A percentile compares a stretch with the other conserved stretches of the same genome.
These are phyloP conservation scores for Candida xiaguanensis DNA, from an alignment of 805 yeast genomes.

Conservation along the genomic window DNA sequence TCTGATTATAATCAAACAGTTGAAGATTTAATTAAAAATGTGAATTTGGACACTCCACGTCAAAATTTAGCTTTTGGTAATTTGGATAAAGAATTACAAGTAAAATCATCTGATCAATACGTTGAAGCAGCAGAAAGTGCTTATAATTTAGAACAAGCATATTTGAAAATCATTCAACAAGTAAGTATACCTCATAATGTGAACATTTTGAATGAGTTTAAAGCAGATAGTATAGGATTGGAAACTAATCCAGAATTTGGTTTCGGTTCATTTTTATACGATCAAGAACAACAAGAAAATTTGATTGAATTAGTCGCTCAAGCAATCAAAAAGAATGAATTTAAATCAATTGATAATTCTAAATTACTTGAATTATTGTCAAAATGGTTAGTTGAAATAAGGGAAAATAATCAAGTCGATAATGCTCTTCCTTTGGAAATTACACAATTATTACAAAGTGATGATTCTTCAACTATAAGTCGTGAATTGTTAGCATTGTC, in stretches of 20 bases:
- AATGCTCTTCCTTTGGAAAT: slow-evolving; percentile 24
- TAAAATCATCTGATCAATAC: slow-evolving; percentile 24
- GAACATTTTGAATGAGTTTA: slow-evolving; percentile 57
- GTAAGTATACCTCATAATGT: slow-evolving; percentile 51
- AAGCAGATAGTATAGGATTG: slow-evolving; percentile 40
- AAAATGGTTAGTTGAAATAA: slow-evolving; percentile 62
- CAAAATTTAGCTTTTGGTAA: slow-evolving; percentile 64
- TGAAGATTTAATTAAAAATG: slow-evolving; percentile 48
- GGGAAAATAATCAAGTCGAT: slow-evolving; percentile 26
- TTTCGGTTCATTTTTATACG: slow-evolving; percentile 67
- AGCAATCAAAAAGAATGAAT: slow-evolving; percentile 44
- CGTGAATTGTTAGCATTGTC: slow-evolving; percentile 43
- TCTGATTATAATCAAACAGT: slow-evolving; percentile 38
- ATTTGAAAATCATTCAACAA: slow-evolving; percentile 70
- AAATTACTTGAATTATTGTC: slow-evolving; percentile 56
- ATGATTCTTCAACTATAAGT: slow-evolving; percentile 37
- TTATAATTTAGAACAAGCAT: slow-evolving; percentile 64
- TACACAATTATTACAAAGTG: slow-evolving; percentile 35
- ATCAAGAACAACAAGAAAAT: slow-evolving; percentile 47
- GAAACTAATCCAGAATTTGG: slow-evolving; percentile 79
- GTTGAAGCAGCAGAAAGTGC: slow-evolving; percentile 45
- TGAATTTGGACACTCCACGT: slow-evolving; percentile 49
- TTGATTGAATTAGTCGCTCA: slow-evolving; percentile 44
- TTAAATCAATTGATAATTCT: slow-evolving; percentile 40
- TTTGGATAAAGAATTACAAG: slow-evolving; percentile 23